Base-by-base conservation (phyloP, 2,329 filamentous ascomycete genomes). In the Lizonia empirigonia region DNA sequence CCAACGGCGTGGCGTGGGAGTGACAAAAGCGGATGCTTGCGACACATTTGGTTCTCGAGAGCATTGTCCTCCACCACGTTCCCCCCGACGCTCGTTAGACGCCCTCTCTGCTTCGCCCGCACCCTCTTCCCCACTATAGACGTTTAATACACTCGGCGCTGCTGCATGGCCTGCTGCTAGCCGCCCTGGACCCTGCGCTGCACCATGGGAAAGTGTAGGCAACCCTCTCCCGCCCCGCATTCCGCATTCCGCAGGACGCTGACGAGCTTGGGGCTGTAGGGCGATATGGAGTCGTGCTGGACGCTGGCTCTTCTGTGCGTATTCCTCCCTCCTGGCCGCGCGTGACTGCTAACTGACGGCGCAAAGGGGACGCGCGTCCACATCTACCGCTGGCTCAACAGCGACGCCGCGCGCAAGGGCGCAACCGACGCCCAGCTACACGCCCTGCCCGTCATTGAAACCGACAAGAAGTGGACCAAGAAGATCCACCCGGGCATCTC, bases 401-500 rank as follows among this genome's bases (percentile, higher is more conserved):
- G 86, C 58, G 79, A 84, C 30, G 81, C 81, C 61, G 87, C 89
- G 58, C 78, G 84, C 65, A 80, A 85, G 55, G 77, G 86, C 47
- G 86, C 84, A 27, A 78, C 81, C 35, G 67, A 77, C 16, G 75
- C 84, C 32, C 81, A 89, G 33, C 71, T 92, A 39, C 82, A 84
- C 51, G 84, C 81, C 40, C 77, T 99, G 22, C 94, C 94, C 2
- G 84, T 87, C 63, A 79, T 99, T 60, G 85, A 89, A 69, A 92
- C 92, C 5, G 88, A 94, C 65, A 88, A 91, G 74, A 82, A 87
- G 70, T 94, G 90, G 87, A 94, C 88, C 41, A 91, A 94, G 77
- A 99, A 99, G 79, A 95, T 94, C 39, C 86, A 91, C 50, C 94
- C 95, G 0, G 82, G 85, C 12, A 87, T 99, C 33, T 97, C 94